Evolutionary conservation across 345 rosid genomes (phyloP).

Genomic region (Ricinus communis): DNA sequence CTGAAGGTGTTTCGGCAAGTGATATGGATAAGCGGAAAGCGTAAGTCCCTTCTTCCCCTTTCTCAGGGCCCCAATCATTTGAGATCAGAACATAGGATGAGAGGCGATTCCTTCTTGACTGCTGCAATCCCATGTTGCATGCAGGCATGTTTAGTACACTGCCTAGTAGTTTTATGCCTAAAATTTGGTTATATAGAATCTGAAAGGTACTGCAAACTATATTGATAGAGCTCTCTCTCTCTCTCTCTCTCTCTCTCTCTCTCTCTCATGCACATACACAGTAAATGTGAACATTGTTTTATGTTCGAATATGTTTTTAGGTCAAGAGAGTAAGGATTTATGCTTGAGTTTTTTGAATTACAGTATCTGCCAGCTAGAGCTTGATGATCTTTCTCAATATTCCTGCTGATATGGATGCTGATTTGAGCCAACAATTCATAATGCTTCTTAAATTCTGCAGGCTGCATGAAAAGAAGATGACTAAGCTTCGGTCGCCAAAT

Average conservation of each 20-base stretch:
- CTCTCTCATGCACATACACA: neutral
- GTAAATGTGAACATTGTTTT: neutral
- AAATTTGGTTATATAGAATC: neutral
- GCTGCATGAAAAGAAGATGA: slow-evolving; percentile 76
- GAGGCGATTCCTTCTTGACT: neutral
- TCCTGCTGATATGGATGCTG: neutral
- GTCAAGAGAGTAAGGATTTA: neutral
- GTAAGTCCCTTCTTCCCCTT: slow-evolving; percentile 31
- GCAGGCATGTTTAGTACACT: neutral
- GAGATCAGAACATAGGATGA: slow-evolving; percentile 1
- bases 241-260: neutral
- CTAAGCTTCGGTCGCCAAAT: slow-evolving; percentile 88
- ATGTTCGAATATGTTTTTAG: too few relatives aligned
- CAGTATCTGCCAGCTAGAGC: neutral
- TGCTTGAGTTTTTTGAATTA: neutral
- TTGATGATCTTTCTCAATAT: neutral
- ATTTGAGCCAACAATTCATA: slow-evolving; percentile 5
- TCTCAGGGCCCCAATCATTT: neutral
- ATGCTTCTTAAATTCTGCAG: slow-evolving; percentile 41
- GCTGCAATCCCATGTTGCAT: neutral
- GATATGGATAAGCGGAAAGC: slow-evolving; percentile 70
- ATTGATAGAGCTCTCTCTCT: neutral
- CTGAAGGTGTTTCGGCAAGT: slow-evolving; percentile 77
- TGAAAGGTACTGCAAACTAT: neutral
- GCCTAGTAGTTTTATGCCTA: too few relatives aligned